A percentile compares a stretch with the other conserved stretches of the same genome.
Conservation (phyloP, 2,329 filamentous ascomycete genomes). For the Sporothrix brasiliensis region DNA sequence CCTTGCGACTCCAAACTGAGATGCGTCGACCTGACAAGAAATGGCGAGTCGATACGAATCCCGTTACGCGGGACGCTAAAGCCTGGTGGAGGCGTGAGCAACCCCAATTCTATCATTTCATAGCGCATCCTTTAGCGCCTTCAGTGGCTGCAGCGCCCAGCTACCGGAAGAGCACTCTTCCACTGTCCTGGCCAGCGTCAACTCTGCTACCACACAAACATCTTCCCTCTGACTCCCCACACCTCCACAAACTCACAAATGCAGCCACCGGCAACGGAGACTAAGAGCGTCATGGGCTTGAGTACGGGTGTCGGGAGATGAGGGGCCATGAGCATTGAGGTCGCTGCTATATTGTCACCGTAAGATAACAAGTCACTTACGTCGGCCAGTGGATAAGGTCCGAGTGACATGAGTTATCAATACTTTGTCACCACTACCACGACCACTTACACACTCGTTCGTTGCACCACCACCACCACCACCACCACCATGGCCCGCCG, state of each 20-base stretch:
- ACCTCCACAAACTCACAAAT: neutral
- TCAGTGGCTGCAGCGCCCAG: neutral
- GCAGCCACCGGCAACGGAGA: neutral
- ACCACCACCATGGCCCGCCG: constrained; percentile 43
- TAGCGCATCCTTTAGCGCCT: neutral
- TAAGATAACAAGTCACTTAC: neutral
- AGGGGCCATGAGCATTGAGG: neutral
- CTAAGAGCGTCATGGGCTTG: neutral
- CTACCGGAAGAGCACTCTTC: constrained; percentile 25
- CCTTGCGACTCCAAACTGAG: neutral
- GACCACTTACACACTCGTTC: neutral
- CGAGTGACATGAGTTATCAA: no score
- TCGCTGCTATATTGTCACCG: neutral
- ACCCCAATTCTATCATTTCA: neutral
- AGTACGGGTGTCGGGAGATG: neutral
- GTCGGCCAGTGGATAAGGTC: no score
- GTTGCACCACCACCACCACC: neutral
- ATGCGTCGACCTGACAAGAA: neutral
- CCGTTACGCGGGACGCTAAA: neutral
- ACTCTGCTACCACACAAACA: neutral
- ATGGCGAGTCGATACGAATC: neutral
- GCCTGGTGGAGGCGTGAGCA: neutral
- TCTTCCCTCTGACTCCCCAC: neutral
- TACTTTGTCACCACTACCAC: neutral
- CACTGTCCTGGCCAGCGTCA: neutral